A percentile compares a stretch with the other conserved stretches of the same genome.
These are phyloP conservation scores for Aspergillus brasiliensis DNA, from an alignment of 2,329 filamentous ascomycete species.

Conservation along the genomic window DNA sequence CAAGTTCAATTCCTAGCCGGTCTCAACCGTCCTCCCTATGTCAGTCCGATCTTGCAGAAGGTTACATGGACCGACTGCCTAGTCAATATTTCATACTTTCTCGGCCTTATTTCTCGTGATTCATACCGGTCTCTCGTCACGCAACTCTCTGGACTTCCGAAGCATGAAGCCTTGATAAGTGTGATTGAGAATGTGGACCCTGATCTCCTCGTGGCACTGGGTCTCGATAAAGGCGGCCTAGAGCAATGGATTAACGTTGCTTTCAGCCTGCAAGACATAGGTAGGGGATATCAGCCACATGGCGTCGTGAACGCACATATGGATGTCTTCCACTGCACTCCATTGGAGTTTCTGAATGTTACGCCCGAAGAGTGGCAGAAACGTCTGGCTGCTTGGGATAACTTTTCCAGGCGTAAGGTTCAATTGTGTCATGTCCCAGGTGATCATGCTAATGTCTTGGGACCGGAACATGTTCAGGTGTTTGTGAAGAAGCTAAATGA, in stretches of 20 bases:
- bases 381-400: background rate
- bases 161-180: conserved; percentile 13
- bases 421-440: background rate
- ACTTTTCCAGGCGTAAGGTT: background rate
- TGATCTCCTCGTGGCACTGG: conserved; percentile 19
- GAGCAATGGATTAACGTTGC: conserved; percentile 38
- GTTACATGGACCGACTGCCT: conserved; percentile 44
- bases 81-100: conserved; percentile 46
- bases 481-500: background rate
- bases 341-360: conserved; percentile 27
- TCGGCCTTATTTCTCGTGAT: conserved; percentile 36
- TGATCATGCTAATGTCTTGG: background rate
- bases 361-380: conserved; percentile 3
- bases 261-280: conserved; percentile 40
- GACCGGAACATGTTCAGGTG: background rate
- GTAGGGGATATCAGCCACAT: conserved; percentile 47
- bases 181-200: conserved; percentile 11
- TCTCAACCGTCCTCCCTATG: conserved; percentile 54
- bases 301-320: conserved; percentile 37
- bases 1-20: conserved; percentile 48
- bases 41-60: conserved; percentile 47
- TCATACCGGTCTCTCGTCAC: background rate
- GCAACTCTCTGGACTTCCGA: conserved; percentile 24
- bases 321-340: conserved; percentile 42
- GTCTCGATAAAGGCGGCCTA: conserved; percentile 26